Conservation (phyloP, 371 early-diverging fungal genomes). For the Sanchytrium tribonematis region DNA sequence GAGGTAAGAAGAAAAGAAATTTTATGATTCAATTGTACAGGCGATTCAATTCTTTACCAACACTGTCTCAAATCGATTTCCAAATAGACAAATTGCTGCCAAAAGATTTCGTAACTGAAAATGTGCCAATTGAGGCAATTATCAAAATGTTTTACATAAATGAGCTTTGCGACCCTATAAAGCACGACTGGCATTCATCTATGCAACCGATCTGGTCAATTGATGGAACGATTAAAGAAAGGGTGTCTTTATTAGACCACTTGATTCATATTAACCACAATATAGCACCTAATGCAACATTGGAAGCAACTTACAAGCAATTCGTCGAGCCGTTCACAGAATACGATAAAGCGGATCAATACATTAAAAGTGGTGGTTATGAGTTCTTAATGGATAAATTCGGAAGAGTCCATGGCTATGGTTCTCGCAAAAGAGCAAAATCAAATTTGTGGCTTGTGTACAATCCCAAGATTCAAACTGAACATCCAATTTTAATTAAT, state of each 20-base stretch:
- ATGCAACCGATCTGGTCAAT: neutral
- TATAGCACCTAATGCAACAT: neutral
- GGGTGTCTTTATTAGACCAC: neutral
- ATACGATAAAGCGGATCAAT: neutral
- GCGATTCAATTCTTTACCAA: neutral
- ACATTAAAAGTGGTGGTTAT: neutral
- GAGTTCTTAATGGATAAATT: neutral
- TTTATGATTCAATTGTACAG: neutral
- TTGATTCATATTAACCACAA: neutral
- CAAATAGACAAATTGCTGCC: neutral
- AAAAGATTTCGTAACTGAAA: neutral
- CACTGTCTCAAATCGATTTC: neutral
- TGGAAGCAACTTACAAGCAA: neutral
- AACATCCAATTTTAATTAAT: neutral
- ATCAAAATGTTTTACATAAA: neutral
- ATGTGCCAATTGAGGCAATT: neutral
- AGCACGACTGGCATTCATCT: neutral
- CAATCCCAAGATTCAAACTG: neutral
- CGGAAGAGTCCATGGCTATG: neutral
- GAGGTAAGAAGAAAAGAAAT: conserved; percentile 1
- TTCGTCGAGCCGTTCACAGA: neutral
- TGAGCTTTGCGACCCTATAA: neutral
- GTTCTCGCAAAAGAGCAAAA: neutral
- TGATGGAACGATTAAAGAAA: neutral
- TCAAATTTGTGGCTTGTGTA: neutral